These are phyloP conservation scores for Candida krabiensis DNA, from an alignment of 805 yeast genomes.

Conservation along the genomic window DNA sequence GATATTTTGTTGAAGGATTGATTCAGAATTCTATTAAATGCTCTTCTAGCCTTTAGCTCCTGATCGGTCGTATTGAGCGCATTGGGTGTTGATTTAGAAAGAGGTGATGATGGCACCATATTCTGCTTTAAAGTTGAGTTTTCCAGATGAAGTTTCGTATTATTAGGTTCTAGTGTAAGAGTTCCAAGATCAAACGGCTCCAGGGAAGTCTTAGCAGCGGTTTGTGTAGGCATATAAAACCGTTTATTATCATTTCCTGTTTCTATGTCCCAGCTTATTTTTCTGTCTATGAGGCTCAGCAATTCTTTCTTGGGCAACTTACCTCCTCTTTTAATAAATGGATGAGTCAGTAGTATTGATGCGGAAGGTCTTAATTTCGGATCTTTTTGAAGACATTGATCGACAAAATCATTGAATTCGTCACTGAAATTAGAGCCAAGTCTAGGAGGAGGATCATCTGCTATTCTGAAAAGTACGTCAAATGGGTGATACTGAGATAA, in stretches of 20 bases:
- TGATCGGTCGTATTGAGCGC: conserved; percentile 9
- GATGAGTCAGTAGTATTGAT: conserved; percentile 57
- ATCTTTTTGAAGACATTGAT: conserved; percentile 66
- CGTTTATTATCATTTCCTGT: conserved; percentile 28
- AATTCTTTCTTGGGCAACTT: conserved; percentile 32
- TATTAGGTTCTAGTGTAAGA: conserved; percentile 8
- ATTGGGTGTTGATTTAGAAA: conserved; percentile 3
- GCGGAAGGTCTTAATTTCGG: conserved; percentile 71
- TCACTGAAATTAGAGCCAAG: conserved; percentile 32
- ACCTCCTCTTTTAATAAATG: conserved; percentile 50
- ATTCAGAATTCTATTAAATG: conserved; percentile 38
- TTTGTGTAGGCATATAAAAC: conserved; percentile 36
- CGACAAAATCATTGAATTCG: conserved; percentile 67
- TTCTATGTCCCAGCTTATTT: conserved; percentile 41
- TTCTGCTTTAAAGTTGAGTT: conserved; percentile 11
- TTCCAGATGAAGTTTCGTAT: not conserved
- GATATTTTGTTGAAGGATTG: conserved; percentile 46
- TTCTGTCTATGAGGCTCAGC: conserved; percentile 42
- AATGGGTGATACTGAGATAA: conserved; percentile 53
- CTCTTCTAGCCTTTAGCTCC: conserved; percentile 20
- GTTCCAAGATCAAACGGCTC: conserved; percentile 15
- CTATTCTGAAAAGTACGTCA: conserved; percentile 53
- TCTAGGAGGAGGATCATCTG: conserved; percentile 48
- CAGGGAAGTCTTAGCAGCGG: conserved; percentile 1
- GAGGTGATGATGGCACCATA: conserved; percentile 21